Conservation (phyloP, 2,329 filamentous ascomycete genomes). For the Stagonosporopsis chrysanthemi region DNA sequence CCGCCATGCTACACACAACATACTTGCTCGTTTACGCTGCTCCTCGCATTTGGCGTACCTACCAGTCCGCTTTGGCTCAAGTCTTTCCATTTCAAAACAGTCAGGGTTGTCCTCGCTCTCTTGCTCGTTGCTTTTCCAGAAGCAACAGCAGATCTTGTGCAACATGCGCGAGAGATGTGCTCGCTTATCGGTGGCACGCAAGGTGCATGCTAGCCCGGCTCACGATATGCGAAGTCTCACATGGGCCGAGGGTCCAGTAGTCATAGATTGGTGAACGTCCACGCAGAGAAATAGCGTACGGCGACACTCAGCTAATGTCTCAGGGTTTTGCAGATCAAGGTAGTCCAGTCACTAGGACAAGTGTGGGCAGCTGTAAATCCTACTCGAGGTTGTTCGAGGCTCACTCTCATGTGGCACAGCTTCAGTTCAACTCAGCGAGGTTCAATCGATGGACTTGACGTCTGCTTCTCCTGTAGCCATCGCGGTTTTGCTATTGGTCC, state of each 20-base stretch:
- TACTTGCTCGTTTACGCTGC: not conserved
- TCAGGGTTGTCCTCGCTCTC: not conserved
- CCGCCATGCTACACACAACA: not conserved
- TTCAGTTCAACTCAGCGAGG: not conserved
- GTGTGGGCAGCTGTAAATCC: no score
- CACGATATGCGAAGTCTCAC: not conserved
- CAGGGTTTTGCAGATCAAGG: not conserved
- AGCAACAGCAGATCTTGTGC: constrained; percentile 1
- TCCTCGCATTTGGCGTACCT: not conserved
- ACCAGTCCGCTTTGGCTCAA: not conserved
- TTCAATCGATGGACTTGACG: not conserved
- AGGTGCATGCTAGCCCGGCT: not conserved
- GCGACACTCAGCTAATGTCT: not conserved
- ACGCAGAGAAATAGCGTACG: not conserved
- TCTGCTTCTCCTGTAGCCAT: not conserved
- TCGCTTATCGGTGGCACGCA: not conserved
- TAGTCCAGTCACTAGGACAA: not conserved
- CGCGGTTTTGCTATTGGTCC: not conserved
- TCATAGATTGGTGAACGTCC: not conserved
- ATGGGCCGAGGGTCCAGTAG: not conserved
- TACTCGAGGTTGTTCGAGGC: not conserved
- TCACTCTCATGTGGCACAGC: not conserved
- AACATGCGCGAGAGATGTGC: not conserved
- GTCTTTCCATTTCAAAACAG: not conserved
- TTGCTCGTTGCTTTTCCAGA: not conserved